Evolutionary conservation across 768 basidiomycete genomes (phyloP), one percentile per base, ranked within the genome.

Genomic region (Zangia roseola): DNA sequence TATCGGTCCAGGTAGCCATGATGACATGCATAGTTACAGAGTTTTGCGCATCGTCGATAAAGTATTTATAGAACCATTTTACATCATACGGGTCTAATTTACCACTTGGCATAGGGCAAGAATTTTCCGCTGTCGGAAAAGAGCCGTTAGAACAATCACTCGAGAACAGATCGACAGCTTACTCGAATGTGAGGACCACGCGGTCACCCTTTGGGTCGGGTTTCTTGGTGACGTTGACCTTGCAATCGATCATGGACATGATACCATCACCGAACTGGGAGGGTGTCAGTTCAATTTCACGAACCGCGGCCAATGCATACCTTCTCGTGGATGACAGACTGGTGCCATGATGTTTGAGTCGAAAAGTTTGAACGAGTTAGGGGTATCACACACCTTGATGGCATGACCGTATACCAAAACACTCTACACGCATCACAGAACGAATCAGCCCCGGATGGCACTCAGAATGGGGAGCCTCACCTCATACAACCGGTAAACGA

Each of bases 201-300:
- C 89, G 85, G 57, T 91, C 88, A 30, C 88, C 88, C 59, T 84
- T 87, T 14, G 87, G 86, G 58, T 90, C 80, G 14, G 76, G 74
- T 64, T 91, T 90, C 70, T 74, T 81, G 52, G 80, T 73, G 38
- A 91, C 72, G 40, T 73, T 74, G 52, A 91, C 75, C 56, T 79
- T 83, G 68, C 88, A 91, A 64, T 91, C 88, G 49, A 91, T 89
- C 86, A 91, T 88, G 17, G 85, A 87, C 87, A 91, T 90, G 52
- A 91, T 91, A 5, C 89, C 88, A 58, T 91, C 89, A 6, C 89
- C 89, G 54, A 90, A 91, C 86, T 88, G 42, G 10, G 9, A 7
- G 43, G 17, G 4, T 19, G 40, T 50, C 17, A 54, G 50, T 28
- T 35, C 37, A 44, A 16, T 6, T 13, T 9, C 24, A 17, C 4